Conservation (phyloP, 257 asterid genomes). For the Fraxinus anomala region DNA sequence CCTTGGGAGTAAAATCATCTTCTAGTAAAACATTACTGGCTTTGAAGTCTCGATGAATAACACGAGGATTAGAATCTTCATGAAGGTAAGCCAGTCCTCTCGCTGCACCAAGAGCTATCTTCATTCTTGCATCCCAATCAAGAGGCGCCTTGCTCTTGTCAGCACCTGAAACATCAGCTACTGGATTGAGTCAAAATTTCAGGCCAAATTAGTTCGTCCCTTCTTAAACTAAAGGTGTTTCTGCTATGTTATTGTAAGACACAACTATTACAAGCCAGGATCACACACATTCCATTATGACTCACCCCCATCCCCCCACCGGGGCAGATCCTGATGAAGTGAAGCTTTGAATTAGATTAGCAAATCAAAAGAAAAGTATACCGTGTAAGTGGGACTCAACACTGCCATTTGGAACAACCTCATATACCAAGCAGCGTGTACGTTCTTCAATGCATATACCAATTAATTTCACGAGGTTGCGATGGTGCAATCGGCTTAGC, state of each 20-base stretch:
- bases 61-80: constrained; percentile 98
- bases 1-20: constrained; percentile 92
- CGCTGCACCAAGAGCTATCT: constrained; percentile 97
- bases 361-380: constrained; percentile 28
- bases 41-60: constrained; percentile 94
- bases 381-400: constrained; percentile 99
- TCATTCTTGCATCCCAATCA: constrained; percentile 94
- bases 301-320: too few relatives aligned
- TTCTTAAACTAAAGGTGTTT: background rate
- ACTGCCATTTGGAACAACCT: constrained; percentile 86
- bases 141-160: constrained; percentile 66
- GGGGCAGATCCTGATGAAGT: background rate
- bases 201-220: background rate
- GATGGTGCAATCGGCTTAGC: constrained; percentile 97
- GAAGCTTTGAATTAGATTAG: constrained; percentile 9
- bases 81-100: constrained; percentile 97
- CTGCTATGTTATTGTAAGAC: background rate
- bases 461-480: constrained; percentile 93
- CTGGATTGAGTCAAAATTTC: constrained; percentile 7
- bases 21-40: constrained; percentile 91
- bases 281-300: too few relatives aligned
- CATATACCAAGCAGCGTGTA: constrained; percentile 87
- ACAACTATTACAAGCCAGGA: too few relatives aligned
- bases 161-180: constrained; percentile 55
- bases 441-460: constrained; percentile 85